These are phyloP conservation scores for Cryptococcus sp. DNA, from an alignment of 1,284 basidiomycete genomes.

Conservation along the genomic window DNA sequence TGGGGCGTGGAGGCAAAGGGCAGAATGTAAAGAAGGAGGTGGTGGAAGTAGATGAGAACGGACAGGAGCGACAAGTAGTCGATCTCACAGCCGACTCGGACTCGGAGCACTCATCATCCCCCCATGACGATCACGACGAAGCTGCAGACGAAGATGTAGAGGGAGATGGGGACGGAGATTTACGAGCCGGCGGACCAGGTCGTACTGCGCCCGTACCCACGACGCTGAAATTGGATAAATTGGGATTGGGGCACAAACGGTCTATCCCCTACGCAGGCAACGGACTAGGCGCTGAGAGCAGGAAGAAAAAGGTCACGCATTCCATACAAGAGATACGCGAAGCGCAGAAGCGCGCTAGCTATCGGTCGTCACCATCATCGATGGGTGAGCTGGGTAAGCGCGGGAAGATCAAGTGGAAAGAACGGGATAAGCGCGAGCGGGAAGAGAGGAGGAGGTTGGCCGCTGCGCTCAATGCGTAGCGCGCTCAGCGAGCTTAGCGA, in stretches of 20 bases:
- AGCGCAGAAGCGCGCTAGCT: slow-evolving; percentile 32
- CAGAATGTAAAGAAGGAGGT: not conserved
- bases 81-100: slow-evolving; percentile 21
- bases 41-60: slow-evolving; percentile 12
- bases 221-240: slow-evolving; percentile 45
- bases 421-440: slow-evolving; percentile 41
- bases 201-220: slow-evolving; percentile 45
- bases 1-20: slow-evolving; percentile 19
- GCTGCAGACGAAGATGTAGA: not conserved
- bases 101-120: slow-evolving; percentile 10
- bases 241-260: slow-evolving; percentile 40
- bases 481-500: not conserved
- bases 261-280: not conserved
- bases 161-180: not conserved
- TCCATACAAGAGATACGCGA: slow-evolving; percentile 37
- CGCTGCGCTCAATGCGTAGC: slow-evolving; percentile 29
- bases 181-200: slow-evolving; percentile 34
- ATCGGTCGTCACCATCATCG: slow-evolving; percentile 6
- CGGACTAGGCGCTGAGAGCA: not conserved
- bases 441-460: slow-evolving; percentile 38
- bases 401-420: slow-evolving; percentile 46
- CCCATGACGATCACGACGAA: slow-evolving; percentile 5
- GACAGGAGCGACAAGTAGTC: slow-evolving; percentile 11
- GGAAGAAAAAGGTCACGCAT: slow-evolving; percentile 42
- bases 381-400: slow-evolving; percentile 20